Base-by-base conservation (phyloP, 2,329 filamentous ascomycete species). In the Phyllosticta citriasiana region DNA sequence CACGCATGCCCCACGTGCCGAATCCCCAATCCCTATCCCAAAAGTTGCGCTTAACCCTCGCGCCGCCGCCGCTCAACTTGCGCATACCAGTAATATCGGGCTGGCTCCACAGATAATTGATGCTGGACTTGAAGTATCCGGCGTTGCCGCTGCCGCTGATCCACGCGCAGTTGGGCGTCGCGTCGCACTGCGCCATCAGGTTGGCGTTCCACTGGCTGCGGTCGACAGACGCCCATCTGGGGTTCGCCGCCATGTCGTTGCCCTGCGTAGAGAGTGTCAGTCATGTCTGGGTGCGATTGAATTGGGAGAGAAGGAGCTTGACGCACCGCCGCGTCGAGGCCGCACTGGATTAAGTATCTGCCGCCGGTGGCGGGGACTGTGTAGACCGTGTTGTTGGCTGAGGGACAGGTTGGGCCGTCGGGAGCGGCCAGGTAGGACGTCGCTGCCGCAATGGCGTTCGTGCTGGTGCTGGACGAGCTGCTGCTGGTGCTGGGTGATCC, bases 161-260 rank as follows among this genome's bases (percentile, higher is more conserved):
- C 53, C 53, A 56, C n/a, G 6, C 12, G 25, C 53, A 56, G 24
- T 25, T 26, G n/a, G 26, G 4, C 8, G 53, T 60, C n/a, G 25
- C 4, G 35, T 56, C 58, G 53, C 58, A 60, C 4, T 25, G 35
- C 7, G 25, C 35, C 19, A 52, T 52, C n/a, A 56, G 22, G 10
- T 60, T 50, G 35, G 55, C 58, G 14, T 53, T 40, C 58, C 19
- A 25, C 4, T 22, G 7, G 58, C 25, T 52, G n/a, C 35, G 55
- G 40, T 55, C 25, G 40, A 47, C 40, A 6, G 6, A n/a, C 4
- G 58, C 58, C 24, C 40, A 60, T 10, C 40, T 35, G 4, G 53
- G 58, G 53, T 60, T 60, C 35, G 25, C 53, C 4, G n/a, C 26
- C 58, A 60, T 60, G 40, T 60, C 24, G 12, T 30, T 16, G 19